Conservation (phyloP, 163 green algal genomes). For the Scenedesmus sp. region DNA sequence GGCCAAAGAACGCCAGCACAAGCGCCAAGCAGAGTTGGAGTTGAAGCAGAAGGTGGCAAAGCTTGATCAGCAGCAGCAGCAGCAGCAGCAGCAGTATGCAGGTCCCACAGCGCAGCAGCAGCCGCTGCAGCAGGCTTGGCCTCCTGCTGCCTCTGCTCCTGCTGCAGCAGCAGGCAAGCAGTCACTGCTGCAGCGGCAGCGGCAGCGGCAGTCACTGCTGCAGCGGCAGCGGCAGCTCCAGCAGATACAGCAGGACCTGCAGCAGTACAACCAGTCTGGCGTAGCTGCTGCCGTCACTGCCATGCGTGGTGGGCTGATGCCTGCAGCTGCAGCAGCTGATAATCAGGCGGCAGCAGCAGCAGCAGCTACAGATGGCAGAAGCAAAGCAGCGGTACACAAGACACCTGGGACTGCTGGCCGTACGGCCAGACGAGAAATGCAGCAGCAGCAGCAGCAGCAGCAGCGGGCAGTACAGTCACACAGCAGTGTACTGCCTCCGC, state of each 20-base stretch:
- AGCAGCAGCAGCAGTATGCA: background rate
- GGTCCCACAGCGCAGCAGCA: background rate
- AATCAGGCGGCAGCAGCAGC: background rate
- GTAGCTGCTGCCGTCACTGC: background rate
- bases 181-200: too few species aligned
- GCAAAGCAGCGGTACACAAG: slow-evolving; percentile 7
- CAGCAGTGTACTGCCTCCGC: background rate
- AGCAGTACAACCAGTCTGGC: slow-evolving; percentile 2
- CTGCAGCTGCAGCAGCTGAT: background rate
- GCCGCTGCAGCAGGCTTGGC: background rate
- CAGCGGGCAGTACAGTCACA: background rate
- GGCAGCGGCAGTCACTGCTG: too few species aligned
- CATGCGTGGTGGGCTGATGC: background rate
- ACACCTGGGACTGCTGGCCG: background rate
- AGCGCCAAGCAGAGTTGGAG: too few species aligned
- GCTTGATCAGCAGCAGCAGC: background rate
- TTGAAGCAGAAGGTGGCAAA: too few species aligned
- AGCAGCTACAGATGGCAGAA: background rate
- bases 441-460: background rate
- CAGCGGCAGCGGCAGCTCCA: background rate
- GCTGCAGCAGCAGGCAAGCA: background rate
- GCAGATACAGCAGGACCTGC: background rate
- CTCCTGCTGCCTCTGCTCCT: too few species aligned
- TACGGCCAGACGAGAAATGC: background rate
- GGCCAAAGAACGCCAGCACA: too few species aligned